Percentiles rank a stretch among this genome's conserved stretches.
phyloP scores from a whole-genome alignment of 768 basidiomycete species.

The Dendrothele bispora region DNA sequence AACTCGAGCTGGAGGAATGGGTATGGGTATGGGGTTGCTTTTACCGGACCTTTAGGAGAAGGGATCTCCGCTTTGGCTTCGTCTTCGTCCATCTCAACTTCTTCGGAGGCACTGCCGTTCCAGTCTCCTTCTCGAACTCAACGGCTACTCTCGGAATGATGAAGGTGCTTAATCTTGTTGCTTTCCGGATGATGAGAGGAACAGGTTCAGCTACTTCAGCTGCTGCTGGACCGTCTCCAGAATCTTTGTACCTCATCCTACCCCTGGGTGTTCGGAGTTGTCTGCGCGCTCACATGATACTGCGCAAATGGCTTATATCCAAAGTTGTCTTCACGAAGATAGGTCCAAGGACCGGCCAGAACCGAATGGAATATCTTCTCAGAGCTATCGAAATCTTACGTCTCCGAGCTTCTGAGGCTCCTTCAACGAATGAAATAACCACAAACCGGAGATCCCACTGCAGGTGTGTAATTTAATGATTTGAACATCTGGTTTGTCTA shows the following conservation, averaged over 20 bases:
- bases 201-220: no score
- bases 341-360: constrained; percentile 62
- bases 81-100: no score
- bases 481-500: constrained; percentile 5
- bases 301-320: constrained; percentile 78
- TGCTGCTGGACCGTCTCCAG: constrained; percentile 69
- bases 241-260: constrained; percentile 69
- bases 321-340: constrained; percentile 66
- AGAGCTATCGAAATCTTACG: constrained; percentile 76
- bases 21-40: no score
- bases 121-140: no score
- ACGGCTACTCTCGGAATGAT: no score
- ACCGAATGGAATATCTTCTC: constrained; percentile 71
- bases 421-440: constrained; percentile 34
- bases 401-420: constrained; percentile 50
- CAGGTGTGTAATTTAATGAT: constrained; percentile 47
- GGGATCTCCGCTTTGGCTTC: no score
- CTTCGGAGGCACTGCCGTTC: no score
- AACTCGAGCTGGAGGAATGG: no score
- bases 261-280: constrained; percentile 78
- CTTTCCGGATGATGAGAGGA: no score
- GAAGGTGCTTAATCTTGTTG: no score
- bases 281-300: constrained; percentile 70
- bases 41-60: no score
- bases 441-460: constrained; percentile 73